Base-by-base conservation (phyloP, 2,329 filamentous ascomycete species). In the Tolypocladium ovalisporum region DNA sequence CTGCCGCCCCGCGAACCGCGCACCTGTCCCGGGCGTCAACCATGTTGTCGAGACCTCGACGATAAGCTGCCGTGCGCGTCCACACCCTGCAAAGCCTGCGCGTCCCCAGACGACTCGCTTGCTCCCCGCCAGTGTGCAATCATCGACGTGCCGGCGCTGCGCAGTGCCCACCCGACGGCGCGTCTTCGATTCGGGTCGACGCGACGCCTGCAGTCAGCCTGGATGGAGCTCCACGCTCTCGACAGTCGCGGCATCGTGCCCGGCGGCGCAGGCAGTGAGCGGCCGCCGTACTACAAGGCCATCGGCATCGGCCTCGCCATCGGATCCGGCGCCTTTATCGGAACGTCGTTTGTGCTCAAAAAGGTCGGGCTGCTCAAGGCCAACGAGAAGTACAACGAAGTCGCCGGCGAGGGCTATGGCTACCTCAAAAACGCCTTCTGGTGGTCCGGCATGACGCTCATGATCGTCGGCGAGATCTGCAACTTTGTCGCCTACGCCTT, bases 401-500 rank as follows among this genome's bases (percentile, higher is more conserved):
- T 89, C 63, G 92, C 94, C 0, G 94, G 94, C 59, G 93, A 97
- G 73, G 94, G 94, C 57, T 97, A 97, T 71, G 92, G 93, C 61
- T 99, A 97, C 71, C 83, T 99, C 65, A 96, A 96, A 76, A 97
- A 97, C 67, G 79, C 79, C 24, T 96, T 83, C 77, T 99, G 94
- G 94, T 99, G 94, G 94, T 73, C 77, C 1, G 94, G 94, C 65
- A 97, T 99, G 94, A 91, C 78, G 0, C 80, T 97, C 59, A 97
- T 99, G 94, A 96, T 97, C 65, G 66, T 97, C 49, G 94, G 94
- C 64, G 94, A 99, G 73, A 84, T 96, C 57, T 96, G 90, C 82
- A 99, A 99, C 74, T 96, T 97, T 70, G 90, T 93, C 69, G 94
- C 94, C 56, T 97, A 97, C 69, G 90, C 91, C 57, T 97, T 97